phyloP scores from a whole-genome alignment of 306 rosid species.

The Fragaria ananassa region DNA sequence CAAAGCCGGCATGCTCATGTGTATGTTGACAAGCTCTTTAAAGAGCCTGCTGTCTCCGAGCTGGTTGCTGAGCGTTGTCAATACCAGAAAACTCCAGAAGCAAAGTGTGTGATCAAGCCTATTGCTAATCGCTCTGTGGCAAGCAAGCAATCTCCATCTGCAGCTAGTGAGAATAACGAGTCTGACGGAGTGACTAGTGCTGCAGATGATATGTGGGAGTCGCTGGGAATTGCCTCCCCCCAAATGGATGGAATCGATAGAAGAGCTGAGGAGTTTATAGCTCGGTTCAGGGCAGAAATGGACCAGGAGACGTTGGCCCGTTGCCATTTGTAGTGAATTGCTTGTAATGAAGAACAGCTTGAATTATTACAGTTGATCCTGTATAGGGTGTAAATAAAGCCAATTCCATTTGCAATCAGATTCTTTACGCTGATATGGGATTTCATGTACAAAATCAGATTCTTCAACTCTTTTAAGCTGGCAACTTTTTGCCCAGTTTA shows the following conservation, averaged over 20 bases:
- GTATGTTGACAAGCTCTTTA: slow-evolving; percentile 60
- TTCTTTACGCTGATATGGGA: no score
- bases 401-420: neutral
- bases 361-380: neutral
- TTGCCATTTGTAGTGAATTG: slow-evolving; percentile 3
- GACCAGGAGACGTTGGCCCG: slow-evolving; percentile 49
- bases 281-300: slow-evolving; percentile 52
- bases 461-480: neutral
- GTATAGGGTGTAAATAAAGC: neutral
- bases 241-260: slow-evolving; percentile 55
- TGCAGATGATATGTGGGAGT: slow-evolving; percentile 66
- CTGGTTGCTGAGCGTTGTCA: slow-evolving; percentile 20
- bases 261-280: slow-evolving; percentile 69
- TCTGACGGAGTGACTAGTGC: neutral
- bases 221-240: slow-evolving; percentile 57
- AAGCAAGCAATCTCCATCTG: neutral
- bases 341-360: neutral
- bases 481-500: no score
- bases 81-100: slow-evolving; percentile 9
- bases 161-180: neutral
- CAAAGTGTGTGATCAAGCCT: neutral
- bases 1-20: slow-evolving; percentile 28
- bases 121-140: neutral
- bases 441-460: neutral
- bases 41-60: slow-evolving; percentile 36